phyloP scores from a whole-genome alignment of 2,329 filamentous ascomycete genomes.

The Fusarium globosum region DNA sequence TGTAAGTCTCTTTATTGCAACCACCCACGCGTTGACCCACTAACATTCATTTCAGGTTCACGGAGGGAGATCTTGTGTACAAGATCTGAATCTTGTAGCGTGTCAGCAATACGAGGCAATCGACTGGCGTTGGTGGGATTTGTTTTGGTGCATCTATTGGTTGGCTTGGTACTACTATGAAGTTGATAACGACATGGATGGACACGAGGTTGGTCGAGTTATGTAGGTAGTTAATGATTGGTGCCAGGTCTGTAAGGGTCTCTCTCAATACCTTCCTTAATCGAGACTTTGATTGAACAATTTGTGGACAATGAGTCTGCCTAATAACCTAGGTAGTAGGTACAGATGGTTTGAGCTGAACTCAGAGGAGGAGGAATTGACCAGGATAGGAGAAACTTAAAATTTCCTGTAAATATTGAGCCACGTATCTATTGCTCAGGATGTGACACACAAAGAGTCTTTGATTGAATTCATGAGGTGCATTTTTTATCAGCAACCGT shows the following conservation, averaged over 20 bases:
- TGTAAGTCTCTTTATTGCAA: conserved; percentile 69
- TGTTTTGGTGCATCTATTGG: conserved; percentile 2
- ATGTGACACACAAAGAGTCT: not conserved
- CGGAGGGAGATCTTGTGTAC: conserved; percentile 74
- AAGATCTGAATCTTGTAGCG: conserved; percentile 65
- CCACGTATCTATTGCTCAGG: not conserved
- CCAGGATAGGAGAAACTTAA: not conserved
- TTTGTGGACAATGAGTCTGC: not conserved
- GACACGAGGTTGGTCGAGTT: conserved; percentile 1
- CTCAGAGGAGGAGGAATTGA: not conserved
- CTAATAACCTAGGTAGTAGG: not conserved
- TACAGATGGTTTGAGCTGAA: not conserved
- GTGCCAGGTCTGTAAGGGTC: not conserved
- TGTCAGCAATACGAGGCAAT: not conserved
- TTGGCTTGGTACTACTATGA: conserved; percentile 2
- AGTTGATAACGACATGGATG: conserved; percentile 10
- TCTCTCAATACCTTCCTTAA: not conserved
- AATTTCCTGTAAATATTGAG: not conserved
- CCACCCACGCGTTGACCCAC: not conserved
- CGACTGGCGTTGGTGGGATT: conserved; percentile 14
- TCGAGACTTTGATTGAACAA: not conserved
- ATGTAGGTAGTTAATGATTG: conserved; percentile 22
- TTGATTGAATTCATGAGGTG: no score
- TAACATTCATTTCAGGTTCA: conserved; percentile 57
- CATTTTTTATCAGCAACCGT: not conserved